Conservation (phyloP, 495 filamentous ascomycete species). For the Wilcoxina mikolae region DNA sequence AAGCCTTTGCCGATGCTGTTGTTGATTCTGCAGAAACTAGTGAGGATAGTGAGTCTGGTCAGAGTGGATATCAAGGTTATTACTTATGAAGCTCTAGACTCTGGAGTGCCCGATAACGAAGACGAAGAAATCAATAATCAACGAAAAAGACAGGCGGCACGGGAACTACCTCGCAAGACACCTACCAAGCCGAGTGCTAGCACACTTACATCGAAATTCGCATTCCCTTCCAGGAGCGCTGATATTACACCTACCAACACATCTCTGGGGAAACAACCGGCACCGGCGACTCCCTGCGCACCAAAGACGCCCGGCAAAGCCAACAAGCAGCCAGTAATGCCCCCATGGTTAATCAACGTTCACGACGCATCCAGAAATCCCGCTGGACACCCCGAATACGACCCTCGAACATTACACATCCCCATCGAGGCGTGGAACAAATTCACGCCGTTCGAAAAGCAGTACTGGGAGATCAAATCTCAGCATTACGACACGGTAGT, state of each 20-base stretch:
- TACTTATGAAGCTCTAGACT: slow-evolving; percentile 46
- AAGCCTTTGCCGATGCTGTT: too few relatives aligned
- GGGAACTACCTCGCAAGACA: slow-evolving; percentile 34
- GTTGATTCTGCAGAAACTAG: too few relatives aligned
- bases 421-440: slow-evolving; percentile 58
- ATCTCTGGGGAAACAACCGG: slow-evolving; percentile 25
- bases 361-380: slow-evolving; percentile 69
- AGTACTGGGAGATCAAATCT: slow-evolving; percentile 99
- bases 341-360: slow-evolving; percentile 76
- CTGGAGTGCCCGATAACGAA: slow-evolving; percentile 43
- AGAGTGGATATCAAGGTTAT: slow-evolving; percentile 72
- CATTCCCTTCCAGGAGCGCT: slow-evolving; percentile 60
- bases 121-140: slow-evolving; percentile 47
- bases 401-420: slow-evolving; percentile 81
- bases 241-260: slow-evolving; percentile 37
- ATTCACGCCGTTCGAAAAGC: slow-evolving; percentile 90
- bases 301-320: slow-evolving; percentile 45
- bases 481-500: slow-evolving; percentile 96
- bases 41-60: too few relatives aligned
- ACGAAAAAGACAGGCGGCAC: slow-evolving; percentile 29
- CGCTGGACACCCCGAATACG: slow-evolving; percentile 65
- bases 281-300: slow-evolving; percentile 40
- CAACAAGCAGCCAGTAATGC: slow-evolving; percentile 63
- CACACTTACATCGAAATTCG: slow-evolving; percentile 48
- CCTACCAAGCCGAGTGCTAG: slow-evolving; percentile 37